Base-by-base conservation (phyloP, 2,329 filamentous ascomycete genomes). In the Hirsutella rhossiliensis region DNA sequence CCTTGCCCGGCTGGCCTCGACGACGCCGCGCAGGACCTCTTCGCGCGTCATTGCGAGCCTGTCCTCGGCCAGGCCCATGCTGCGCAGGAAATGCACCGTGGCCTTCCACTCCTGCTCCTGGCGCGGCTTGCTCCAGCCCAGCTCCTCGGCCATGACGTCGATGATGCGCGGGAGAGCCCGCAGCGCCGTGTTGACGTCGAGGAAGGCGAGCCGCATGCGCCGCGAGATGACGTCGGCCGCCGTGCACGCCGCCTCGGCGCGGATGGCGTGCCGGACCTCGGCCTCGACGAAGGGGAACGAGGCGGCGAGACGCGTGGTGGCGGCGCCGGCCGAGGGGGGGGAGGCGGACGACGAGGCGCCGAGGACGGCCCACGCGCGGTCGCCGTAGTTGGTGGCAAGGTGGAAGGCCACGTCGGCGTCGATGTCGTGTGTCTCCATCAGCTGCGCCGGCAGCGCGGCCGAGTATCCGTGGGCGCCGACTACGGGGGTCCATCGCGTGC, bases 271-370 rank as follows among this genome's bases (percentile, higher is more conserved):
- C 31, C 80, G 75, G 30, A 87, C 69, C 60, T 87, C 83, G 28
- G 82, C 82, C 53, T 87, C 83, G 44, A 86, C 71, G 59, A 83
- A 86, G 30, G 84, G 83, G 58, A 86, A 83, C 13, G 81, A 64
- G 1, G 74, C 59, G 3, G 80, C 74, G 42, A 87, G 73, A 36
- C 81, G 78, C 49, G 73, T 67, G 47, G 78, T 80, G 0, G 78
- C 72, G 2, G n/a, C n/a, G 23, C 23, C 23, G 3, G 23, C 23
- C 23, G 72, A 28, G 17, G 52, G 42, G 15, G 41, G 9, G 28
- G 32, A 23, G 18, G 52, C 42, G 11, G 43, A n/a, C 27, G 32
- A 43, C 77, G 69, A 23, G 72, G 78, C 42, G 4, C 43, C 36
- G 42, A 79, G 44, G 65, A 87, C 80, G 41, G 79, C 76, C 83